Evolutionary conservation across 176 grass and related monocot genomes (phyloP), one percentile per base, ranked within the genome.

Genomic region (Rhynchospora breviuscula): DNA sequence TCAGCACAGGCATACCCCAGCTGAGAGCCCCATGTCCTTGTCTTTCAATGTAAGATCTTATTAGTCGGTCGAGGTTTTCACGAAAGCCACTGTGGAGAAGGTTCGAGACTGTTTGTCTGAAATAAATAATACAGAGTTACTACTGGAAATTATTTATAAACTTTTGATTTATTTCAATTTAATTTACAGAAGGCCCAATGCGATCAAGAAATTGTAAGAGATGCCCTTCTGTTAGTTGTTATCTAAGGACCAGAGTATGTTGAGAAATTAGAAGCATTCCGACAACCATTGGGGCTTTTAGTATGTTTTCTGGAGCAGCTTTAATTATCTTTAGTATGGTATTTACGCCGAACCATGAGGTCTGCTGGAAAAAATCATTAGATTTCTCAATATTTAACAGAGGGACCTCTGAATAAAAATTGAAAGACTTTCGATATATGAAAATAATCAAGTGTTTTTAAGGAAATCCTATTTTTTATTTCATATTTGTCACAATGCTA

Each of bases 31-130:
- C 89, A 66, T 65, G 91, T 19, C 93, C 91, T 87, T 95, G 96
- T 59, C 91, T 86, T 57, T 95, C 82, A 56, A 99, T 87, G 65
- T 99, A 95, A 43, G 92, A 91, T 46, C 89, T 86, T 86, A 99
- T 93, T 85, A 99, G 84, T 25, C 57, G 90, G 78, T 99, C 96
- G 81, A 99, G 89, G 67, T 94, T 99, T 88, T 95, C 89, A 80
- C 93, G 90, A 87, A 99, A 95, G 59, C 92, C 70, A 46, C 93
- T 99, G 10, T 93, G 91, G 83, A 95, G 96, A 93, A 99, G 91
- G 86, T 91, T 95, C 58, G 96, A 99, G 61, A 99, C 96, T 21
- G 91, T 99, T 89, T 93, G 91, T 76, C 96, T 95, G 93, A 70
- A 93, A 49, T 85, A 67, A 18, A 10, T 82, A 86, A 48, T 58